Percentiles rank a stretch among this genome's conserved stretches.
phyloP scores from a whole-genome alignment of 495 filamentous ascomycete species.

The Aspergillus sclerotiicarbonarius region DNA sequence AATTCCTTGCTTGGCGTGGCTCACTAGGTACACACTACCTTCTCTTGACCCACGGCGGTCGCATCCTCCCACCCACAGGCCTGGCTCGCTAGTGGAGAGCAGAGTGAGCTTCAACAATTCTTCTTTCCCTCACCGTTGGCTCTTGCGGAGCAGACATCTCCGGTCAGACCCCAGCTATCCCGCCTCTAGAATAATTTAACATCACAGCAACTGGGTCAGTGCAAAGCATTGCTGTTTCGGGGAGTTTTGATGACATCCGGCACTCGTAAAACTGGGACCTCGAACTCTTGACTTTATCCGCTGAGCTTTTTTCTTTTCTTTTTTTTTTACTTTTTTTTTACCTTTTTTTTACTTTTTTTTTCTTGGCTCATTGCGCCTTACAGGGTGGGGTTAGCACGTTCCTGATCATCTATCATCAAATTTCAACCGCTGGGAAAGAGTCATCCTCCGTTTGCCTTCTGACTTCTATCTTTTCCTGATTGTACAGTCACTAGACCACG shows the following conservation, averaged over 20 bases:
- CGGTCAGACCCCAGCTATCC: constrained; percentile 12
- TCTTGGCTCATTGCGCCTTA: constrained; percentile 6
- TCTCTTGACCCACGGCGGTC: constrained; percentile 7
- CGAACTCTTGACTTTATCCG: background rate
- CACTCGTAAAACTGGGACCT: background rate
- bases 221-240: constrained; percentile 6
- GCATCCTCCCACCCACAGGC: constrained; percentile 1
- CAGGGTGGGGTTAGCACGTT: constrained; percentile 15
- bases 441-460: background rate
- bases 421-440: constrained; percentile 7
- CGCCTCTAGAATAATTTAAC: constrained; percentile 6
- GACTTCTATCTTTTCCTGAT: constrained; percentile 4
- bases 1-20: constrained; percentile 1
- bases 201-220: background rate
- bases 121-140: constrained; percentile 9
- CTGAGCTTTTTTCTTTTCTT: constrained; percentile 8
- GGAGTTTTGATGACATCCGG: background rate
- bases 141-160: constrained; percentile 22
- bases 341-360: constrained; percentile 11
- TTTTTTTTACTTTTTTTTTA: too few relatives aligned
- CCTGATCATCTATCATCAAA: constrained; percentile 19
- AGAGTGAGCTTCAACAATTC: constrained; percentile 7
- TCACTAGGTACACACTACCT: background rate
- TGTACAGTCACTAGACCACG: background rate
- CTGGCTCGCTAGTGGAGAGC: constrained; percentile 10